A percentile compares a stretch with the other conserved stretches of the same genome.
Conservation (phyloP, 192 early-diverging fungal species). For the Entrophospora sp. region DNA sequence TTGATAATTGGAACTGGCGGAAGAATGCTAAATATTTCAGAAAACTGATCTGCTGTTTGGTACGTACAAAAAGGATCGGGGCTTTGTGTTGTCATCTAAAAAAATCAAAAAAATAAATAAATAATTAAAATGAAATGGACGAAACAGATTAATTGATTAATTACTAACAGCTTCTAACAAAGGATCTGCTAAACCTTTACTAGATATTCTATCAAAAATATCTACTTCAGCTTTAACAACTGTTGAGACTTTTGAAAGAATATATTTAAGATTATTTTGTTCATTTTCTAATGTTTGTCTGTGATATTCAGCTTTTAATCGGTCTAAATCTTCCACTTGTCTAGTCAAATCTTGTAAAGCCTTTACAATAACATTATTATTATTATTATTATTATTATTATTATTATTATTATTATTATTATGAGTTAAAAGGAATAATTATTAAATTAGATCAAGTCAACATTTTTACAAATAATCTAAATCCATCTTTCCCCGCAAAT, state of each 20-base stretch:
- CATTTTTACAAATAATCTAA: too few relatives aligned
- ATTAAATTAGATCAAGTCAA: too few relatives aligned
- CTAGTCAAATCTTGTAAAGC: slow-evolving; percentile 33
- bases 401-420: too few relatives aligned
- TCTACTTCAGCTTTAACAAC: slow-evolving; percentile 41
- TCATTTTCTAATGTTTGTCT: slow-evolving; percentile 37
- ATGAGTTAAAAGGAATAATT: too few relatives aligned
- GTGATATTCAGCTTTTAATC: slow-evolving; percentile 36
- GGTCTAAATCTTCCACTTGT: slow-evolving; percentile 42
- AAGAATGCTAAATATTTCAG: slow-evolving; percentile 38
- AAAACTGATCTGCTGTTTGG: slow-evolving; percentile 35
- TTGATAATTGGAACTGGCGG: slow-evolving; percentile 35
- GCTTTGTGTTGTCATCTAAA: slow-evolving; percentile 35
- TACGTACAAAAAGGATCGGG: slow-evolving; percentile 41
- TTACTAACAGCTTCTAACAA: slow-evolving; percentile 34
- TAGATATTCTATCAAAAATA: slow-evolving; percentile 37
- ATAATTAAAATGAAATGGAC: neutral
- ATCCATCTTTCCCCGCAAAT: too few relatives aligned
- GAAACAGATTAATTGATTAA: too few relatives aligned
- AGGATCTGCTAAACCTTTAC: slow-evolving; percentile 38
- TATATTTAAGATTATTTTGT: slow-evolving; percentile 33
- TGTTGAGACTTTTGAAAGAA: slow-evolving; percentile 34
- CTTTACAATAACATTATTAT: slow-evolving; percentile 27
- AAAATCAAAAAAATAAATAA: neutral
- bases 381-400: neutral